These are phyloP conservation scores for Exophiala dermatitidis DNA, from an alignment of 2,329 filamentous ascomycete genomes.

Conservation along the genomic window DNA sequence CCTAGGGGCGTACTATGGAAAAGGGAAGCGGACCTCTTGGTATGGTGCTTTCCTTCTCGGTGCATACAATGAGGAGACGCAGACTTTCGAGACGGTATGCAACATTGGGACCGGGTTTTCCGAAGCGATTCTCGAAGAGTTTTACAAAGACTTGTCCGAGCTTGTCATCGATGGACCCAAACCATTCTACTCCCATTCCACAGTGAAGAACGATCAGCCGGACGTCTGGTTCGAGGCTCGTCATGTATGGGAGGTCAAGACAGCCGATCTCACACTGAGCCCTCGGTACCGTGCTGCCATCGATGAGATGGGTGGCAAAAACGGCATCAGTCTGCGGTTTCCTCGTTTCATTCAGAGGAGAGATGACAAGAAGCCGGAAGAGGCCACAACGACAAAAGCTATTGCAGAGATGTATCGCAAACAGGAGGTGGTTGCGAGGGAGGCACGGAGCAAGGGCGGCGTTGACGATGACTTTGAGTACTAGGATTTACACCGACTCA, in stretches of 20 bases:
- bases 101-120: conserved; percentile 98
- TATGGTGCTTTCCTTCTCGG: conserved; percentile 95
- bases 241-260: conserved; percentile 96
- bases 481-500: conserved; percentile 37
- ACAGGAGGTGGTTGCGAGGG: conserved; percentile 85
- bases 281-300: conserved; percentile 89
- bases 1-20: conserved; percentile 86
- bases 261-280: conserved; percentile 85
- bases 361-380: conserved; percentile 92
- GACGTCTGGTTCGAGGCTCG: conserved; percentile 97
- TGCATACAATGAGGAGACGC: conserved; percentile 74
- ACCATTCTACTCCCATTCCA: conserved; percentile 85
- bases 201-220: conserved; percentile 82
- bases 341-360: conserved; percentile 85
- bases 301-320: conserved; percentile 62
- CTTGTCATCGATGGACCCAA: conserved; percentile 84
- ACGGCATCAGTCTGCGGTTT: conserved; percentile 82
- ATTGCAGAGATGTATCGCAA: conserved; percentile 96
- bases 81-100: conserved; percentile 91
- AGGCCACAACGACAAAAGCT: conserved; percentile 75
- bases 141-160: conserved; percentile 67
- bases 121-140: conserved; percentile 82
- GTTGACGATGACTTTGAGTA: conserved; percentile 97
- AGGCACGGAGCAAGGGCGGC: conserved; percentile 73
- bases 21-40: conserved; percentile 88